Evolutionary conservation across 1,284 basidiomycete species (phyloP).

Genomic region (Fomitopsis schrenkii): DNA sequence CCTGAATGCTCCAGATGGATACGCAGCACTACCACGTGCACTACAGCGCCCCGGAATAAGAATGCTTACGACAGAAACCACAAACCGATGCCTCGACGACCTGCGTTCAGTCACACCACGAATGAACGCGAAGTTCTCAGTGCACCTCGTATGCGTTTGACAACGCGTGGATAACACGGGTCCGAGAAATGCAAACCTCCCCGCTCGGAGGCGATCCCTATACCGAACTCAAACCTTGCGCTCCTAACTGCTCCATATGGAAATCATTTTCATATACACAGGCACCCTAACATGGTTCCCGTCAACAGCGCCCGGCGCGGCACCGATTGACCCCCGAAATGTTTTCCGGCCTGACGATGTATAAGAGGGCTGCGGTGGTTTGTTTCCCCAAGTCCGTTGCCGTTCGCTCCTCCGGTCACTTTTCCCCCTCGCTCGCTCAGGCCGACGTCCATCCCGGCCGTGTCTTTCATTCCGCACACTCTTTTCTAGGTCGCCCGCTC

Average conservation of each 20-base stretch:
- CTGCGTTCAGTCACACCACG: background rate
- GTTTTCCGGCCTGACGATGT: background rate
- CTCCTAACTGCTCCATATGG: background rate
- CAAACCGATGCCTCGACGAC: background rate
- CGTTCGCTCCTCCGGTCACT: background rate
- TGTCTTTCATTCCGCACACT: conserved; percentile 5
- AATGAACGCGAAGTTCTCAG: no score
- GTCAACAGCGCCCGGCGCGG: background rate
- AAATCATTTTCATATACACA: background rate
- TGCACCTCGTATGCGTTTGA: no score
- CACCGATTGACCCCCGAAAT: background rate
- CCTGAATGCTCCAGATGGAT: background rate
- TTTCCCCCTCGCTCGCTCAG: background rate
- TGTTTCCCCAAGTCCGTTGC: background rate
- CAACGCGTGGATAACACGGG: no score
- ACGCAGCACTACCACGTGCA: background rate
- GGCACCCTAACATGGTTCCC: background rate
- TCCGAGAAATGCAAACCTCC: no score
- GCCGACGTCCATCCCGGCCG: conserved; percentile 10
- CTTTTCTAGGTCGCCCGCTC: conserved; percentile 7
- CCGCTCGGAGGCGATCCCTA: no score
- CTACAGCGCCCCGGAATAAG: background rate
- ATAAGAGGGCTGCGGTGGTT: background rate
- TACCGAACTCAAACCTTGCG: no score
- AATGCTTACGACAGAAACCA: background rate